phyloP scores from a whole-genome alignment of 1,284 basidiomycete species.

The Trametes pubescens region DNA sequence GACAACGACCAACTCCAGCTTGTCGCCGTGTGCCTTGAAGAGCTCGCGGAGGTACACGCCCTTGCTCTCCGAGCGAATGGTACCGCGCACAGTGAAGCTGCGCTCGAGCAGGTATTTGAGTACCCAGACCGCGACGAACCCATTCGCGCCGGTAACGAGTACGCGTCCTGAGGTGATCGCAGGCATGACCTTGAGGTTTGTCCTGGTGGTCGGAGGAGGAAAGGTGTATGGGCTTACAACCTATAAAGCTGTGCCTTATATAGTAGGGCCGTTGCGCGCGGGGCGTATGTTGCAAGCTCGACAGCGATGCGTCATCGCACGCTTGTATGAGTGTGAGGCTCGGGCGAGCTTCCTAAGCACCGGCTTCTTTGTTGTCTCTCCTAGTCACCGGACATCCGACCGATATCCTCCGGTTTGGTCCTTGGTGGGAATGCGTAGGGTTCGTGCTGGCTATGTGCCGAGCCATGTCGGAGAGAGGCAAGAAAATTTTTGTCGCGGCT shows the following conservation, averaged over 20 bases:
- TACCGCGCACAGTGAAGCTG: conserved; percentile 50
- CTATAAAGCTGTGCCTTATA: not conserved
- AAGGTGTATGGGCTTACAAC: too few species aligned
- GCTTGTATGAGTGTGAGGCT: not conserved
- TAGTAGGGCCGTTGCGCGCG: not conserved
- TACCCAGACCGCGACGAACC: conserved; percentile 41
- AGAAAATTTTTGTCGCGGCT: too few species aligned
- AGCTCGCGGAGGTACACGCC: not conserved
- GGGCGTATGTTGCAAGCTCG: not conserved
- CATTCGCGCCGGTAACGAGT: conserved; percentile 19
- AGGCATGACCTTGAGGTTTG: not conserved
- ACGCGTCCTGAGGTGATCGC: conserved; percentile 11
- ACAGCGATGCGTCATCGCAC: conserved; percentile 4
- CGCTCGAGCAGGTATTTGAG: conserved; percentile 37
- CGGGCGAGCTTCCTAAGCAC: not conserved
- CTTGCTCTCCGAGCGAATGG: conserved; percentile 15
- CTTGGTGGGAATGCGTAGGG: too few species aligned
- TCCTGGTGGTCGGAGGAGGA: not conserved
- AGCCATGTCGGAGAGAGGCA: too few species aligned
- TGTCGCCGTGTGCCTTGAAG: conserved; percentile 11
- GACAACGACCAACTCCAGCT: conserved; percentile 3
- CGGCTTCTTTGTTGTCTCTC: not conserved
- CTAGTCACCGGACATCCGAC: too few species aligned
- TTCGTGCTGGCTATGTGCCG: too few species aligned
- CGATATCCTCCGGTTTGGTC: too few species aligned